Base-by-base conservation (phyloP, 192 early-diverging fungal genomes). In the Coemansia sp. region DNA sequence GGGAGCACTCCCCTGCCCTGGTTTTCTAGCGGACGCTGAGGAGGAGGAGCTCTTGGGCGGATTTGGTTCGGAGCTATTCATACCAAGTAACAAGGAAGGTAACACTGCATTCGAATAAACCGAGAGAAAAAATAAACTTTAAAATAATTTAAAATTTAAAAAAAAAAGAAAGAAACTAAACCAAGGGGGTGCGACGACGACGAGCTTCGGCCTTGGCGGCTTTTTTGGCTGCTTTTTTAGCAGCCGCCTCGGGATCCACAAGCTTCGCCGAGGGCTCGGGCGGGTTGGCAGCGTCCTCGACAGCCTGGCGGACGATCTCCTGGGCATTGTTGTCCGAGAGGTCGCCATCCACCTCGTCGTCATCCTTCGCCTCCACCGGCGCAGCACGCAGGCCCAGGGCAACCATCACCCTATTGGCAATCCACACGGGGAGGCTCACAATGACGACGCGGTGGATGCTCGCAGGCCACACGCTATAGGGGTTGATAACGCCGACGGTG, bases 401-500 rank as follows among this genome's bases (percentile, higher is more conserved):
- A 27, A 61, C 40, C 19, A 82, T 69, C 5, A 59, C 10, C 36
- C 37, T 13, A 37, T 7, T 72, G 24, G 48, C 67, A 13, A 69
- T 33, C 33, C 36, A 31, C 14, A 75, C 13, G 1, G 75, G 77
- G 40, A 84, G 60, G 27, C 68, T 45, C 24, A 70, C 77, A 39
- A 79, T 45, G 7, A 76, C 33, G n/a, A 84, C 60, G 27, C 77
- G 74, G 27, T 39, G 5, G 29, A 78, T 56, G 41, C 70, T 73
- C 11, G 81, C 67, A 6, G 81, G 81, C 42, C n/a, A 34, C 9
- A 84, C 81, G 4, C 70, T 21, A 13, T 79, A 84, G 13, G 81
- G 81, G 51, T 84, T 84, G 39, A 84, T 84, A 16, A 77, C 77
- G 60, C 81, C 81, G 16, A 71, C 73, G 1, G 70, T 79, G 19